Base-by-base conservation (phyloP, 2,329 filamentous ascomycete genomes). In the Fusarium sp. region DNA sequence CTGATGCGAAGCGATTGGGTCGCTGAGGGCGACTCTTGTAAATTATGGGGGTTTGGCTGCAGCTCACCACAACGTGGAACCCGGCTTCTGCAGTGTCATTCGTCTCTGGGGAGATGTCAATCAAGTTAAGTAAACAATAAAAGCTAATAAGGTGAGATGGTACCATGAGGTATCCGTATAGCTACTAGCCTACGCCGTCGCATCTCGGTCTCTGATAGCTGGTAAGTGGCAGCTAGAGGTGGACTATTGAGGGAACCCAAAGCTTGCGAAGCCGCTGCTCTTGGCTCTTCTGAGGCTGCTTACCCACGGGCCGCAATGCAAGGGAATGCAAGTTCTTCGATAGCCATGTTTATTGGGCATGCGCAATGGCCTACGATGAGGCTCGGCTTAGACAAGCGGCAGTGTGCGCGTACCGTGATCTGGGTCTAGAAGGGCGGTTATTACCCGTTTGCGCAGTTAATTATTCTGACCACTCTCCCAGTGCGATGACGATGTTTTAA, bases 31-130 rank as follows among this genome's bases (percentile, higher is more conserved):
- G 39, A 71, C 68, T 76, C 70, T 67, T 59, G 70, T 66, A 78
- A 78, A 71, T 75, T 78, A 73, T 74, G 69, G 76, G 69, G 31
- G 14, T 65, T 74, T 68, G 63, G 68, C 75, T 75, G 75, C 71
- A 74, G 59, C 64, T 69, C 51, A 69, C 70, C 49, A 66, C 52
- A 51, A 44, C 68, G 64, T 69, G 73, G 73, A 72, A 63, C 73
- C 72, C 39, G 58, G 67, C 28, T 61, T 55, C 66, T 69, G 68
- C 70, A 63, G 72, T 57, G 55, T 59, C 48, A 68, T 70, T 76
- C 74, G 74, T 73, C 71, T 76, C 63, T 76, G 59, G 72, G 73
- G 69, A 60, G 66, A 64, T 74, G 44, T 26, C 47, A 58, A 62
- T 48, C 60, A 51, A 64, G 70, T 74, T 57, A 51, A 66, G 70